Percentiles rank a stretch among this genome's conserved stretches.
Conservation (phyloP, 805 yeast species). For the Starmerella cellae region DNA sequence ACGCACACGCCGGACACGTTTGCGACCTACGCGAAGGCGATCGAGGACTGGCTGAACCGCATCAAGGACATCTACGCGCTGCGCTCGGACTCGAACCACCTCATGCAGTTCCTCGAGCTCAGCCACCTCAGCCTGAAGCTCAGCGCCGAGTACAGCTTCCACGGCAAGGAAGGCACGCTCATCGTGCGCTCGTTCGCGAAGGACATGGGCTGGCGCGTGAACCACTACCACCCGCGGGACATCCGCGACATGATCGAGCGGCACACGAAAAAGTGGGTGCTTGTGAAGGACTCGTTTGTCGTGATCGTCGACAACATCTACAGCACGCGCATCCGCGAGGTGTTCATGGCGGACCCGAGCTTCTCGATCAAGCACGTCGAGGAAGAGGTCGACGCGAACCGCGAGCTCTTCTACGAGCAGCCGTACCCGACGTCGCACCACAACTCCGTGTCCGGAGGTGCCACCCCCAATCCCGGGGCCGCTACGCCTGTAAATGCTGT, state of each 20-base stretch:
- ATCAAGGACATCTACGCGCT: constrained; percentile 48
- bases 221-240: constrained; percentile 70
- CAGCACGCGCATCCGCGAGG: constrained; percentile 81
- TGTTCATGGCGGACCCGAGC: constrained; percentile 71
- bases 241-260: constrained; percentile 77
- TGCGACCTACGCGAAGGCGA: constrained; percentile 19
- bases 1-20: background rate
- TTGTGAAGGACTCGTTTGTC: constrained; percentile 72
- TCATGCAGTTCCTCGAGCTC: constrained; percentile 78
- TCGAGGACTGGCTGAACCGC: constrained; percentile 56
- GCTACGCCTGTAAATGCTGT: background rate
- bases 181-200: constrained; percentile 71
- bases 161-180: constrained; percentile 81
- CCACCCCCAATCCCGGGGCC: background rate
- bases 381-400: constrained; percentile 18
- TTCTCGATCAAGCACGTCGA: constrained; percentile 37
- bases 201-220: constrained; percentile 91
- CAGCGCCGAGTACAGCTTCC: constrained; percentile 65
- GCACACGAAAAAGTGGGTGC: constrained; percentile 84
- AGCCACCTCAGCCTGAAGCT: constrained; percentile 77
- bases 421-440: too few species aligned
- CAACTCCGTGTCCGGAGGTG: background rate
- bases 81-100: constrained; percentile 66
- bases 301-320: constrained; percentile 75
- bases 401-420: background rate